These are phyloP conservation scores for Avicennia marina DNA, from an alignment of 257 asterid species.

Conservation along the genomic window DNA sequence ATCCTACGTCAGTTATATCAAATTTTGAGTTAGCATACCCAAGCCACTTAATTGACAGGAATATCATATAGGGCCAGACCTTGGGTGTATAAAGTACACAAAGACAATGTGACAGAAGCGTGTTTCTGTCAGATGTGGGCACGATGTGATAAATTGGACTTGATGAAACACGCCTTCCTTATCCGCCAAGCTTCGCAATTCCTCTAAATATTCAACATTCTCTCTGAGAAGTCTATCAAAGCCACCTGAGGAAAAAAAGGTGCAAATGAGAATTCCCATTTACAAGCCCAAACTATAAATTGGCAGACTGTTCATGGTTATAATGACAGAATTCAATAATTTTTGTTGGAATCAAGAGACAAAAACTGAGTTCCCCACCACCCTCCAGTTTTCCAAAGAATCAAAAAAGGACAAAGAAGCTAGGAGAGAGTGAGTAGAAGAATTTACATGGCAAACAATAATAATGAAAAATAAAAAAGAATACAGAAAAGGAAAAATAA, in stretches of 20 bases:
- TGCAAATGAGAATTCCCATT: too few species aligned
- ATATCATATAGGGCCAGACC: slow-evolving; percentile 33
- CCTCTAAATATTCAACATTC: slow-evolving; percentile 83
- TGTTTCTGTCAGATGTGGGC: slow-evolving; percentile 21
- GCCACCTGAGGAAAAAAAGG: slow-evolving; percentile 54
- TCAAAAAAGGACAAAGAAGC: neutral
- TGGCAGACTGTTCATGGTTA: too few species aligned
- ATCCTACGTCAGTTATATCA: slow-evolving; percentile 35
- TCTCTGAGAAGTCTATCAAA: slow-evolving; percentile 81
- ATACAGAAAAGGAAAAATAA: too few species aligned
- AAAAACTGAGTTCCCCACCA: too few species aligned
- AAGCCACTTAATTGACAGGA: slow-evolving; percentile 2
- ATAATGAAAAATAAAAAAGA: too few species aligned
- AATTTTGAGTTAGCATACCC: neutral
- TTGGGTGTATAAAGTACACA: slow-evolving; percentile 81
- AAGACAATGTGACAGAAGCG: slow-evolving; percentile 7
- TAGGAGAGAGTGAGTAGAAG: neutral
- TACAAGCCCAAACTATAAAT: neutral
- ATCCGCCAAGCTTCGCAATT: slow-evolving; percentile 67
- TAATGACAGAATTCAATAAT: too few species aligned
- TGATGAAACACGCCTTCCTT: slow-evolving; percentile 57
- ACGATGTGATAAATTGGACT: slow-evolving; percentile 73
- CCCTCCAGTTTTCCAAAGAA: too few species aligned
- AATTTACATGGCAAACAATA: too few species aligned
- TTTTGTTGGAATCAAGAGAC: too few species aligned